These are phyloP conservation scores for Sporothrix phasma DNA, from an alignment of 2,329 filamentous ascomycete genomes.

Conservation along the genomic window DNA sequence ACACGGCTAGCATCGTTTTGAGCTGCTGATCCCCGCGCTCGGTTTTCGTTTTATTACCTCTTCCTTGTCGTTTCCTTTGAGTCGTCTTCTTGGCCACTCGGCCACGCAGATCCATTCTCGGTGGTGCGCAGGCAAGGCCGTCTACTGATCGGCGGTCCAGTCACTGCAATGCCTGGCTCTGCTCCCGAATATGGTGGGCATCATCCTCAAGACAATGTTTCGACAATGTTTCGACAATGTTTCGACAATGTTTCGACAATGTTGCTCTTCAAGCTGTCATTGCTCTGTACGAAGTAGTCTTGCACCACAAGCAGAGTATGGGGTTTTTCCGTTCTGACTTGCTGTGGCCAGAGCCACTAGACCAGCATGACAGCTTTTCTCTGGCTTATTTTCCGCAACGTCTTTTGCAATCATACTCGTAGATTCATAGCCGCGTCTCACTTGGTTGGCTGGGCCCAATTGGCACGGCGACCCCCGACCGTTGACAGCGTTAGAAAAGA, in stretches of 20 bases:
- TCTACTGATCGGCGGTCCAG: neutral
- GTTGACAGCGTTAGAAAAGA: too few species aligned
- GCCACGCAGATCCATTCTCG: constrained; percentile 9
- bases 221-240: neutral
- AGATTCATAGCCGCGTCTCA: neutral
- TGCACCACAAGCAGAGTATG: too few species aligned
- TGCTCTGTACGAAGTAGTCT: too few species aligned
- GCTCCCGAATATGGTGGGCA: neutral
- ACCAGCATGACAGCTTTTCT: neutral
- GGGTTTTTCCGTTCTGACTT: neutral
- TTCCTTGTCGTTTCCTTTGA: neutral
- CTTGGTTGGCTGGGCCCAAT: neutral
- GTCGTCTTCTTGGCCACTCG: neutral
- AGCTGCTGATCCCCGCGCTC: neutral
- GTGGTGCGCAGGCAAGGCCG: neutral
- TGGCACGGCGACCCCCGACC: neutral
- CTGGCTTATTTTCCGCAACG: neutral
- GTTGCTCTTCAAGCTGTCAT: too few species aligned
- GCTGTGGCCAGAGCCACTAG: too few species aligned
- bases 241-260: neutral
- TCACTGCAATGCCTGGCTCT: neutral
- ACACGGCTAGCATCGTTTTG: too few species aligned
- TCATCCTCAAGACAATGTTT: neutral
- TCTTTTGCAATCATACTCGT: too few species aligned
- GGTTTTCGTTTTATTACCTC: neutral